Evolutionary conservation across 148 eudicot species (phyloP).

Genomic region (Vaccinium darrowii): DNA sequence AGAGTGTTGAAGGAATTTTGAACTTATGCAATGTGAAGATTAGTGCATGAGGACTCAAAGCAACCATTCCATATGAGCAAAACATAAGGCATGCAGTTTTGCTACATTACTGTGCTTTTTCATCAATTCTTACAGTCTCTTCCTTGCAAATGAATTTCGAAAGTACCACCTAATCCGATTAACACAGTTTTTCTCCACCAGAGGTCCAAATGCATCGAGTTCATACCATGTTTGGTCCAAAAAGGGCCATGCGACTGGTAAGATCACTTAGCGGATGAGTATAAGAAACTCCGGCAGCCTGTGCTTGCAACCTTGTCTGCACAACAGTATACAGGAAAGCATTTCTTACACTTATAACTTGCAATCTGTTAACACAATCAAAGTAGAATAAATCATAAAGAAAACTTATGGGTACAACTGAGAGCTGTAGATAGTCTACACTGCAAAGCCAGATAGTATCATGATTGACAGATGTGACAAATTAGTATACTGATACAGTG

Average conservation of each 20-base stretch:
- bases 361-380: not conserved
- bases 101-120: not conserved
- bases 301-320: conserved; percentile 98
- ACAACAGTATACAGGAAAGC: not conserved
- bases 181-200: not conserved
- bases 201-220: not conserved
- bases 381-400: not conserved
- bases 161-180: not conserved
- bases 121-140: not conserved
- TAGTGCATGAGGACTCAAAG: not conserved
- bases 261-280: conserved; percentile 82
- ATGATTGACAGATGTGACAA: not conserved
- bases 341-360: not conserved
- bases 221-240: conserved; percentile 90
- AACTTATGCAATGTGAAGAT: not conserved
- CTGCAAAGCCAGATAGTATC: not conserved
- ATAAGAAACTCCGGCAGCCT: conserved; percentile 88
- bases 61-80: not conserved
- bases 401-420: too few species aligned
- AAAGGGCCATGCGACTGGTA: conserved; percentile 81
- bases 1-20: not conserved
- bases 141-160: not conserved
- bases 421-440: too few species aligned
- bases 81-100: not conserved
- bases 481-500: not conserved